Evolutionary conservation across 352 stramenopile genomes (phyloP), one percentile per base, ranked within the genome.

Genomic region (Globisporangium alternatum): DNA sequence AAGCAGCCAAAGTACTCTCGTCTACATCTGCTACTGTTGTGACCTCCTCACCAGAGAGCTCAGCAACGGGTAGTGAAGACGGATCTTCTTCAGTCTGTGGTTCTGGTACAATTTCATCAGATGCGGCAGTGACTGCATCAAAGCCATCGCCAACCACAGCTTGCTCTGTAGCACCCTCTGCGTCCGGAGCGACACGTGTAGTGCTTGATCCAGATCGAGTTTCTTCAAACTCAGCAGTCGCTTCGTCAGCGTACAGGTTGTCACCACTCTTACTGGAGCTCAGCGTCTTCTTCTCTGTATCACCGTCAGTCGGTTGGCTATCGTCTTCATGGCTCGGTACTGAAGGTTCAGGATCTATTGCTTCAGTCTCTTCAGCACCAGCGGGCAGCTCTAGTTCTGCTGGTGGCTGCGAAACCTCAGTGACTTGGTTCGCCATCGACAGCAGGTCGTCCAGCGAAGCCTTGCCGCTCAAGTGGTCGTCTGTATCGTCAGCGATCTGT

Each of bases 241-340:
- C 39, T 48, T 82, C 76, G 17, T 80, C 65, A 30, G 25, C 68
- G 21, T 79, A 78, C 4, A 80, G 55, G 5, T 76, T 69, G 62
- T 78, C 76, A 2, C 67, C 72, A 39, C 67, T 79, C 60, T 73
- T 83, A 33, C 62, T 76, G 5, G 35, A 56, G 22, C 61, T 67
- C 41, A 78, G 52, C 13, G n/a, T 17, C 17, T 30, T 45, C 25
- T 44, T 7, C 7, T 17, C 21, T 51, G 33, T 15, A 41, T 41
- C 35, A 41, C 9, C 15, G 0, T 35, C 44, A n/a, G 6, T 12
- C 28, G 56, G 22, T 33, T 44, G 25, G 39, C 12, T 41, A 41
- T 31, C 56, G 19, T 54, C 41, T 31, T 19, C 45, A 52, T 19
- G 28, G 44, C 9, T 22, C 25, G 19, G 17, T 21, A 21, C 12